These are phyloP conservation scores for Ambrosiella xylebori DNA, from an alignment of 2,329 filamentous ascomycete species.

Conservation along the genomic window DNA sequence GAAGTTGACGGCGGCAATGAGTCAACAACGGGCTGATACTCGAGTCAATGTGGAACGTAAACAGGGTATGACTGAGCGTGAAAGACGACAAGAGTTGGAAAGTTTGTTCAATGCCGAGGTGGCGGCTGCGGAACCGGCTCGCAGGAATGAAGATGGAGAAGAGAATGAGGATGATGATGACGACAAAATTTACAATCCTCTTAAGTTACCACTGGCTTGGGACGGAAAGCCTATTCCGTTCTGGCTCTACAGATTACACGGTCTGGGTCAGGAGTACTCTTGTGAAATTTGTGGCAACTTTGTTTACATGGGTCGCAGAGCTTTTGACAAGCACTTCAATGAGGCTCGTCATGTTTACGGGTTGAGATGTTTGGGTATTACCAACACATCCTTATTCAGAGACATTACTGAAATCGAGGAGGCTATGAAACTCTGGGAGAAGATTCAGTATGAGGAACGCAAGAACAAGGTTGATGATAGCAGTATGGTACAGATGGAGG, in stretches of 20 bases:
- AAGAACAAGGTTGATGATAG: slow-evolving; percentile 59
- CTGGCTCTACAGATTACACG: slow-evolving; percentile 96
- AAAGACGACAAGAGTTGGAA: slow-evolving; percentile 84
- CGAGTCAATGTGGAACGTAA: slow-evolving; percentile 89
- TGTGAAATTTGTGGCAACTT: slow-evolving; percentile 98
- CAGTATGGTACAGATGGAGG: slow-evolving; percentile 94
- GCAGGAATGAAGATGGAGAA: slow-evolving; percentile 38
- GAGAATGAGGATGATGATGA: slow-evolving; percentile 62
- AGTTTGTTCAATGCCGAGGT: slow-evolving; percentile 49
- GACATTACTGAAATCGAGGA: slow-evolving; percentile 90
- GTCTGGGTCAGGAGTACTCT: slow-evolving; percentile 80
- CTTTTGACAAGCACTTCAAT: slow-evolving; percentile 97
- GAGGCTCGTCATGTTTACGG: slow-evolving; percentile 87
- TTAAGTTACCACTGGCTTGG: slow-evolving; percentile 92
- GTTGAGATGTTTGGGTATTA: slow-evolving; percentile 84
- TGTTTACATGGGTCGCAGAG: slow-evolving; percentile 92
- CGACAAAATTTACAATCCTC: slow-evolving; percentile 87
- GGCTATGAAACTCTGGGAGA: slow-evolving; percentile 76
- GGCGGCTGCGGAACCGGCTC: slow-evolving; percentile 9
- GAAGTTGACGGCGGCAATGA: slow-evolving; percentile 65
- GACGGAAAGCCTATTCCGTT: slow-evolving; percentile 98
- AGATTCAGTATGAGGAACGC: slow-evolving; percentile 75
- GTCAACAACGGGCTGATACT: slow-evolving; percentile 74
- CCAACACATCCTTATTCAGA: slow-evolving; percentile 74
- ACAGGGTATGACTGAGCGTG: slow-evolving; percentile 92